Conservation (phyloP, 208 protist genomes). For the Polymyxa betae region DNA sequence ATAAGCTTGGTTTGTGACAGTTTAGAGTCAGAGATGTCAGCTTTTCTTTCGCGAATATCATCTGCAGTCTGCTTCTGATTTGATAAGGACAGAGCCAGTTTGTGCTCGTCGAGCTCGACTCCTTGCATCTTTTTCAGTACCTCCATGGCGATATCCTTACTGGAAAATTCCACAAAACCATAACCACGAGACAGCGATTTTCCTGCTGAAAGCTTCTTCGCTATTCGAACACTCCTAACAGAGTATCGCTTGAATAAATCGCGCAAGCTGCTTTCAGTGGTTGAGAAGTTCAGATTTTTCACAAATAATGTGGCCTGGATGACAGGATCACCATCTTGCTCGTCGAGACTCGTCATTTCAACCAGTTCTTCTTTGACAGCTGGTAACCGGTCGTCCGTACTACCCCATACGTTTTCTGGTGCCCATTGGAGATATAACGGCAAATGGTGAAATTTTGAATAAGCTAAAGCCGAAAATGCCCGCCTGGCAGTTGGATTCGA, state of each 20-base stretch:
- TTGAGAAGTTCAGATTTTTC: constrained; percentile 43
- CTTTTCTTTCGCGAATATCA: too few species aligned
- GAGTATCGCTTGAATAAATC: not conserved
- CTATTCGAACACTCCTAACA: not conserved
- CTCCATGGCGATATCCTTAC: not conserved
- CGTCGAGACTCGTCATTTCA: not conserved
- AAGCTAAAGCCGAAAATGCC: constrained; percentile 15
- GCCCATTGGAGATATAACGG: constrained; percentile 48
- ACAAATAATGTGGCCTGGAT: constrained; percentile 14
- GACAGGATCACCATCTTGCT: not conserved
- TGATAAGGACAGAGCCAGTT: not conserved
- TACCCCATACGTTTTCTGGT: not conserved
- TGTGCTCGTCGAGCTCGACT: not conserved
- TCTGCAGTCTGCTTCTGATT: not conserved
- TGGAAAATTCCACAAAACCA: constrained; percentile 37
- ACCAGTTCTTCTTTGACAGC: not conserved
- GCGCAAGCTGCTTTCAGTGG: not conserved
- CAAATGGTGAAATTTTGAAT: constrained; percentile 2
- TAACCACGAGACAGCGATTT: constrained; percentile 8
- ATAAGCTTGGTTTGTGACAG: not conserved
- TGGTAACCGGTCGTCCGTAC: not conserved
- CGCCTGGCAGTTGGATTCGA: not conserved
- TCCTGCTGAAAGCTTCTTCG: not conserved
- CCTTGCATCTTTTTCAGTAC: constrained; percentile 36
- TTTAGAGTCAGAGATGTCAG: not conserved